A percentile compares a stretch with the other conserved stretches of the same genome.
Conservation (phyloP, 495 filamentous ascomycete genomes). For the Hypoxylon trugodes region DNA sequence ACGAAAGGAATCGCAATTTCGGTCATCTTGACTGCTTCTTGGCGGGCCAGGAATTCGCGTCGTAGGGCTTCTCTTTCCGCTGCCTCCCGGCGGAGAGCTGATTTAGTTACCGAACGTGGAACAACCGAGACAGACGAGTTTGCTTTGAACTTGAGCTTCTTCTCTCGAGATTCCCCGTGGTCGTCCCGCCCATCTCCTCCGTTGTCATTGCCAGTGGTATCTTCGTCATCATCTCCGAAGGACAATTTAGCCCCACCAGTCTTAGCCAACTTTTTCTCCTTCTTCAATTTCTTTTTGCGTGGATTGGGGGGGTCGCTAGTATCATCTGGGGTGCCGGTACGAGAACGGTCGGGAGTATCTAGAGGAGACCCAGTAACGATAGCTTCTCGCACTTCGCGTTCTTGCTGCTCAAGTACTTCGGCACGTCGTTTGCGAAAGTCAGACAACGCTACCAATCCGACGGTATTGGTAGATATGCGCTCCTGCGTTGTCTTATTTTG, state of each 20-base stretch:
- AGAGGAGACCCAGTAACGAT: slow-evolving; percentile 54
- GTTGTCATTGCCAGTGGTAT: slow-evolving; percentile 11
- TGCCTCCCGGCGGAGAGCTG: slow-evolving; percentile 80
- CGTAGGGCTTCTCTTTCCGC: slow-evolving; percentile 82
- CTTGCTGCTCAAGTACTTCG: slow-evolving; percentile 90
- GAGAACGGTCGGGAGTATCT: slow-evolving; percentile 51
- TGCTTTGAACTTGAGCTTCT: slow-evolving; percentile 58
- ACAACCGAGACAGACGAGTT: slow-evolving; percentile 72
- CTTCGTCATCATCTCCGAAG: slow-evolving; percentile 50
- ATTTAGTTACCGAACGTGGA: slow-evolving; percentile 87
- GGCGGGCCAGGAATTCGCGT: slow-evolving; percentile 83
- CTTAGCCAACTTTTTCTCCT: slow-evolving; percentile 34
- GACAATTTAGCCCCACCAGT: slow-evolving; percentile 47
- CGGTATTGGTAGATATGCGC: slow-evolving; percentile 89
- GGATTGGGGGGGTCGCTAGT: slow-evolving; percentile 44
- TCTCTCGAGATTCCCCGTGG: slow-evolving; percentile 70
- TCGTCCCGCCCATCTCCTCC: slow-evolving; percentile 61
- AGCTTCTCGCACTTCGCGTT: slow-evolving; percentile 77
- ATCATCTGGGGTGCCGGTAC: slow-evolving; percentile 51
- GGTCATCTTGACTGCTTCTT: slow-evolving; percentile 86
- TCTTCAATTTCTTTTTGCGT: slow-evolving; percentile 50
- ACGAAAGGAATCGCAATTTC: slow-evolving; percentile 95
- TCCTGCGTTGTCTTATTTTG: slow-evolving; percentile 86
- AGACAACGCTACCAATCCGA: slow-evolving; percentile 88
- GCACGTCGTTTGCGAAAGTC: slow-evolving; percentile 98